Percentiles rank a stretch among this genome's conserved stretches.
Conservation (phyloP, 192 early-diverging fungal species). For the Coemansia erecta region DNA sequence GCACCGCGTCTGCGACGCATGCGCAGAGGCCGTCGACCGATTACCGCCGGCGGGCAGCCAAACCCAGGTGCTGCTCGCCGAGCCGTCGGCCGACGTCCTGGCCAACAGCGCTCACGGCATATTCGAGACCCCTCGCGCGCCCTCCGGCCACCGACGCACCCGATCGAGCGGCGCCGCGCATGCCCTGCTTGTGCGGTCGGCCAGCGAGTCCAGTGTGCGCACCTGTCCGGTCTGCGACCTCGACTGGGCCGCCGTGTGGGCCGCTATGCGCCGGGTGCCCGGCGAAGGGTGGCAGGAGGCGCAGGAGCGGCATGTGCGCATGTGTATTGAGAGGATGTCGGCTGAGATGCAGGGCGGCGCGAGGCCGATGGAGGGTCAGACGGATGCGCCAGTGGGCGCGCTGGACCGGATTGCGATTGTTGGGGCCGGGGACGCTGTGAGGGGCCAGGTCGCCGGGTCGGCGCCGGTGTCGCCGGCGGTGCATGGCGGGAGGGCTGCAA, state of each 20-base stretch:
- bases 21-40: constrained; percentile 33
- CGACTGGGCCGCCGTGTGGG: constrained; percentile 43
- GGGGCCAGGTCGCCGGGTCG: constrained; percentile 1
- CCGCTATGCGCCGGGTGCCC: constrained; percentile 25
- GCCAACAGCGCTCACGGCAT: constrained; percentile 39
- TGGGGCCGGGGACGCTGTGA: not conserved
- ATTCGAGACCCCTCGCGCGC: constrained; percentile 4
- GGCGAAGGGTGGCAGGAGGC: constrained; percentile 52
- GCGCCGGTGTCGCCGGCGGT: not conserved
- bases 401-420: not conserved
- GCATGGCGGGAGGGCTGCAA: constrained; percentile 1
- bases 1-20: constrained; percentile 63
- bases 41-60: constrained; percentile 14
- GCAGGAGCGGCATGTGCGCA: constrained; percentile 47
- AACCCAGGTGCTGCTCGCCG: constrained; percentile 18
- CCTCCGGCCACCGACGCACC: constrained; percentile 2
- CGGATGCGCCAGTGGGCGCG: constrained; percentile 21
- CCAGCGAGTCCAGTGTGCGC: constrained; percentile 36
- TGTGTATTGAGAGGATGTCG: constrained; percentile 39
- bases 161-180: not conserved
- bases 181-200: constrained; percentile 6
- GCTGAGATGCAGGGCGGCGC: constrained; percentile 49
- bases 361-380: not conserved
- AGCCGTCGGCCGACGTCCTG: constrained; percentile 10
- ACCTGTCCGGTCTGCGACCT: constrained; percentile 42